Conservation (phyloP, 176 grass and related monocot species). For the Oryza meyeriana region DNA sequence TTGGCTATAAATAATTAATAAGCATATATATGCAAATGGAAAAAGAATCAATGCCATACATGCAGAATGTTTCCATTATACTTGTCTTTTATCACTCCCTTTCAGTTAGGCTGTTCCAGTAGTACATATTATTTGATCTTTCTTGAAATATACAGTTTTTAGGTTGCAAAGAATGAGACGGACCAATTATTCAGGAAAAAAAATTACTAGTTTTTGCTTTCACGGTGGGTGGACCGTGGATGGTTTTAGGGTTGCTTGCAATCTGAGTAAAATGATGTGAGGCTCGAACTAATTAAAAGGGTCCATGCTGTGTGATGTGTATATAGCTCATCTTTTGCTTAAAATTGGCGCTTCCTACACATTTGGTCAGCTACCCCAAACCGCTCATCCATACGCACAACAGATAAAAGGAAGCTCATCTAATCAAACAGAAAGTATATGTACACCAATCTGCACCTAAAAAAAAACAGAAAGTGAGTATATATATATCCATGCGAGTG, state of each 20-base stretch:
- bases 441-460: neutral
- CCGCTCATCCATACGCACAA: slow-evolving; percentile 26
- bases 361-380: slow-evolving; percentile 54
- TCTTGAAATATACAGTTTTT: neutral
- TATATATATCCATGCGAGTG: neutral
- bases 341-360: slow-evolving; percentile 28
- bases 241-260: slow-evolving; percentile 69
- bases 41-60: neutral
- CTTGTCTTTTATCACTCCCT: neutral
- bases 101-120: slow-evolving; percentile 16
- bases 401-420: slow-evolving; percentile 32
- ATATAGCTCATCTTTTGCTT: slow-evolving; percentile 60
- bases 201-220: slow-evolving; percentile 52
- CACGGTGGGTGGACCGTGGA: slow-evolving; percentile 64
- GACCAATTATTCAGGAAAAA: slow-evolving; percentile 29
- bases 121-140: neutral
- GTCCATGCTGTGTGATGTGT: slow-evolving; percentile 49
- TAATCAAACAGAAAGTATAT: slow-evolving; percentile 48
- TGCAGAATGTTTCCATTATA: neutral
- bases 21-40: neutral
- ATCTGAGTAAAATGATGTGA: slow-evolving; percentile 85
- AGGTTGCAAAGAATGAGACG: slow-evolving; percentile 17
- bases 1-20: neutral
- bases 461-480: neutral
- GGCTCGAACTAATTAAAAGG: slow-evolving; percentile 67